Base-by-base conservation (phyloP, 108 stramenopile species). In the Pseudonitzschia delicatissima region DNA sequence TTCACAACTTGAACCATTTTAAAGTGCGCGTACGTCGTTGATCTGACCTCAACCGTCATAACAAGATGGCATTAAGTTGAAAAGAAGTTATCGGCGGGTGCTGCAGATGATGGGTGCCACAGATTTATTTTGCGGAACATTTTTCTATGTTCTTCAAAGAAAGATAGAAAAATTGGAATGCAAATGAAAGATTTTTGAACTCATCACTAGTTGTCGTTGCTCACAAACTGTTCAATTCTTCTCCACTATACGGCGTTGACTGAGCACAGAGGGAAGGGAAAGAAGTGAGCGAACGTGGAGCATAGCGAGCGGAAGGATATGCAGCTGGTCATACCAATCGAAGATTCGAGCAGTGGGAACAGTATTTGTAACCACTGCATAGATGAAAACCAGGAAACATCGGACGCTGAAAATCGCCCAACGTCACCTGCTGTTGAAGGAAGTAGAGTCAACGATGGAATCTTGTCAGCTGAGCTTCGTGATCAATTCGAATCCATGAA, bases 401-500 rank as follows among this genome's bases (percentile, higher is more conserved):
- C n/a, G n/a, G 48, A 13, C 63, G 8, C 45, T 29, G 27, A 31
- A 8, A 48, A 32, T 20, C n/a, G n/a, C n/a, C n/a, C n/a, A 17
- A 58, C 21, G 23, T 29, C 42, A 29, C 13, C 25, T 51, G 12
- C 47, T 13, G 11, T 5, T n/a, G 44, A 17, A 45, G 4, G 45
- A n/a, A 17, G 18, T 15, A 13, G n/a, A 15, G 18, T 6, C 15
- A 45, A 28, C 32, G 60, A 40, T 28, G 37, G 40, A 40, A 51
- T 69, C 23, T 49, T 79, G 34, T 70, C 78, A 1, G 36, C 32
- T 25, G 67, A 61, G 13, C 65, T 79, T 4, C 64, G 59, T n/a
- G 66, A 74, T 40, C 51, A 67, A 34, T 79, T 79, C 57, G 69
- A 74, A 45, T 36, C 69, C 29, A 73, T 73, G 72, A 58, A 67